Conservation (phyloP, 2,329 filamentous ascomycete genomes). For the Conoideocrella luteorostrata region DNA sequence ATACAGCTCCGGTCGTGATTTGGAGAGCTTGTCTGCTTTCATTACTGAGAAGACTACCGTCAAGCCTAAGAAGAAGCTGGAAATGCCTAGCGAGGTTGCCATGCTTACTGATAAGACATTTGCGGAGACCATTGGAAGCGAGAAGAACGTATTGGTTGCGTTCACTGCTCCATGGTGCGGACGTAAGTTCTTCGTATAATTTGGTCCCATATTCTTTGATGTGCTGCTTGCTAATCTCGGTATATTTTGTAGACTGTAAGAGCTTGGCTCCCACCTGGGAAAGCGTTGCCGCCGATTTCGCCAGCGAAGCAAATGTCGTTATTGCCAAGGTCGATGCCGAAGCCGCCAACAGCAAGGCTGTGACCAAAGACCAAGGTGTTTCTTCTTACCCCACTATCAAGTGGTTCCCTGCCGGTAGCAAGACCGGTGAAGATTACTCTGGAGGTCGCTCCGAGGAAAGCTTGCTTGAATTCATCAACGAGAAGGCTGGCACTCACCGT, state of each 20-base stretch:
- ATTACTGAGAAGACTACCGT: constrained; percentile 81
- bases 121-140: constrained; percentile 67
- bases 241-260: constrained; percentile 74
- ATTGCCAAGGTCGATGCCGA: constrained; percentile 97
- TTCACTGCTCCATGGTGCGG: constrained; percentile 99
- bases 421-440: constrained; percentile 62
- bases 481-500: constrained; percentile 82
- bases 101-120: constrained; percentile 78
- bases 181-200: constrained; percentile 57
- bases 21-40: constrained; percentile 78
- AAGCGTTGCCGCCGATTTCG: constrained; percentile 74
- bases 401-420: constrained; percentile 86
- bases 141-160: constrained; percentile 87
- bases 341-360: constrained; percentile 73
- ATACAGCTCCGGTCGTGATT: constrained; percentile 79
- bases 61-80: constrained; percentile 70
- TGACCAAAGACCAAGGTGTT: constrained; percentile 69
- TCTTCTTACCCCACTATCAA: constrained; percentile 94
- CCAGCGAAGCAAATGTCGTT: constrained; percentile 68
- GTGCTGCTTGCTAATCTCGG: neutral
- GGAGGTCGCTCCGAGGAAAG: constrained; percentile 71
- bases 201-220: neutral
- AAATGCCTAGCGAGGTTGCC: constrained; percentile 66
- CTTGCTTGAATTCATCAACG: constrained; percentile 77
- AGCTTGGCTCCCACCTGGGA: constrained; percentile 87